phyloP scores from a whole-genome alignment of 2,329 filamentous ascomycete species.

The Pseudopyrenochaeta lycopersici region DNA sequence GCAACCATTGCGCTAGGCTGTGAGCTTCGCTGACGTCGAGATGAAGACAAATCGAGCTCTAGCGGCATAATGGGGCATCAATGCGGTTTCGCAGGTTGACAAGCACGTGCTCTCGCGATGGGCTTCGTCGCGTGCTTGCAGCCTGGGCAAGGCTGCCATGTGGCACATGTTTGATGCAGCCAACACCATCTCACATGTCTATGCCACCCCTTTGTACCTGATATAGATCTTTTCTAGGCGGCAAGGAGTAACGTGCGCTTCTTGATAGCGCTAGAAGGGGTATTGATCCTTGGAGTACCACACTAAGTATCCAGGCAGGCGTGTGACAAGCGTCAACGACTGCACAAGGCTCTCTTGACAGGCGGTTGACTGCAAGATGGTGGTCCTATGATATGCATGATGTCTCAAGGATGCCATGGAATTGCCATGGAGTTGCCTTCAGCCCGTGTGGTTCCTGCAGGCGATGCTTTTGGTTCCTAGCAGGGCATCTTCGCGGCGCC shows the following conservation, averaged over 20 bases:
- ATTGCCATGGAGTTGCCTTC: too few species aligned
- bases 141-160: conserved; percentile 2
- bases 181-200: not conserved
- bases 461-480: not conserved
- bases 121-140: not conserved
- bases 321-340: not conserved
- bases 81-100: not conserved
- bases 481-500: not conserved
- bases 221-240: not conserved
- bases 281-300: not conserved
- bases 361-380: too few species aligned
- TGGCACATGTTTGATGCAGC: conserved; percentile 5
- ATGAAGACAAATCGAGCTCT: not conserved
- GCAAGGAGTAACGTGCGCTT: not conserved
- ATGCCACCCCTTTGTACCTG: not conserved
- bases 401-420: too few species aligned
- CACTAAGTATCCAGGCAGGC: not conserved
- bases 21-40: conserved; percentile 10
- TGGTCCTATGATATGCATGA: too few species aligned
- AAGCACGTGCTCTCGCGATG: conserved; percentile 11
- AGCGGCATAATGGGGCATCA: not conserved
- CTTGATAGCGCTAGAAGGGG: not conserved
- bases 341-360: not conserved
- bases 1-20: conserved; percentile 3
- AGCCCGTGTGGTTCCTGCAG: not conserved